Conservation (phyloP, 257 asterid genomes). For the Fraxinus quadrangulata region DNA sequence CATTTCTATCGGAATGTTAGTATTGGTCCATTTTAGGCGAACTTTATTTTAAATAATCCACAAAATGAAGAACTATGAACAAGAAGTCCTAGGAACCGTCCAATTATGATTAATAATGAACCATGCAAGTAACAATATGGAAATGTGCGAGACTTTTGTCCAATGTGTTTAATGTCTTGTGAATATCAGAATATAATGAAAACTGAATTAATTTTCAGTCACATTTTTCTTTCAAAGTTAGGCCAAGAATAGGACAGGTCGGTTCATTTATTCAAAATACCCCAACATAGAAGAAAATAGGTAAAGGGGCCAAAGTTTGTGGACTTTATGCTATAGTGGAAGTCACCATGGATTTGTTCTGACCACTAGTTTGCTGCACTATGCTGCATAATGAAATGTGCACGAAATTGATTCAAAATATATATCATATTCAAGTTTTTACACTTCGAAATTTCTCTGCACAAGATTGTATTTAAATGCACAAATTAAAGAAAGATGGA, state of each 20-base stretch:
- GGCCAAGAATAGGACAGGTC: slow-evolving; percentile 34
- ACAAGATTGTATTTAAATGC: not conserved
- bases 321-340: not conserved
- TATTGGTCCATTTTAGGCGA: too few relatives aligned
- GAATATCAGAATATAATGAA: not conserved
- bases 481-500: not conserved
- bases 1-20: too few relatives aligned
- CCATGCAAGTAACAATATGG: too few relatives aligned
- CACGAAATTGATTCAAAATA: not conserved
- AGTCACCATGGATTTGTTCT: not conserved
- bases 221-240: slow-evolving; percentile 31
- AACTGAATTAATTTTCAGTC: slow-evolving; percentile 12
- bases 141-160: too few relatives aligned
- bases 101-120: too few relatives aligned
- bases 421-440: too few relatives aligned
- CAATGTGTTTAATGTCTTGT: not conserved
- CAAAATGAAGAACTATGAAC: too few relatives aligned
- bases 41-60: too few relatives aligned
- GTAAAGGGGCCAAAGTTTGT: slow-evolving; percentile 18
- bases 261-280: slow-evolving; percentile 24
- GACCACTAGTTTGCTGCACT: not conserved
- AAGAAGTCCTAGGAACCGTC: too few relatives aligned
- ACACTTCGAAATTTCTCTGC: too few relatives aligned
- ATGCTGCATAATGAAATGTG: slow-evolving; percentile 22
- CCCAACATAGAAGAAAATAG: slow-evolving; percentile 4